Base-by-base conservation (phyloP, 129 eudicot species). In the Silybum marianum region DNA sequence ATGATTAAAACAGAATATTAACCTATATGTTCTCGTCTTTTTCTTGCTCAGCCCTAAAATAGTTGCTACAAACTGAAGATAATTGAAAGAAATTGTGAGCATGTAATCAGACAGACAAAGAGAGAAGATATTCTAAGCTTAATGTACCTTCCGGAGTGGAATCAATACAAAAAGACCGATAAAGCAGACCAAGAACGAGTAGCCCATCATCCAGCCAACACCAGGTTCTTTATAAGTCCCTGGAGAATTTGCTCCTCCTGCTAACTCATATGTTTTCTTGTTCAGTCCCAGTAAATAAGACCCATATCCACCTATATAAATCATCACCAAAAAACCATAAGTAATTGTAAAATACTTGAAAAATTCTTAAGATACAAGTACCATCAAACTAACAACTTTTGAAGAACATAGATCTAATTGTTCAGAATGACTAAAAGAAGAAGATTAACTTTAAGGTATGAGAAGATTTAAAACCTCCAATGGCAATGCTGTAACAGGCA, bases 131-230 rank as follows among this genome's bases (percentile, higher is more conserved):
- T 54, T 28, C 28, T 24, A 18, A 74, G 46, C 40, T 54, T 84
- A 26, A 58, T 76, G 6, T 84, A 92, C 97, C 90, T 93, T 93
- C 75, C 97, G 78, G 8, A 93, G 93, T 80, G 97, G 97, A 79
- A 93, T 90, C 82, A 93, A 82, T 40, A 89, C 97, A 30, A 90
- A 93, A 77, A 93, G 95, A 30, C 97, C 97, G 42, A 90, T 89
- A 80, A 93, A 93, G 80, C 91, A 93, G 48, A 88, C 93, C 83
- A 93, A 70, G 81, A 93, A 90, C 2, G 90, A 89, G 73, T 81
- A 93, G 25, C 81, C 88, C 68, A 88, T 88, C 95, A 93, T 93
- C 97, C 97, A 93, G 38, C 90, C 97, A 67, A 93, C 75, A 68
- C 81, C 90, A 69, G 91, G 95, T 75, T 93, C 90, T 71, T 89